These are phyloP conservation scores for Colletotrichum tanaceti DNA, from an alignment of 2,329 filamentous ascomycete species.

Conservation along the genomic window DNA sequence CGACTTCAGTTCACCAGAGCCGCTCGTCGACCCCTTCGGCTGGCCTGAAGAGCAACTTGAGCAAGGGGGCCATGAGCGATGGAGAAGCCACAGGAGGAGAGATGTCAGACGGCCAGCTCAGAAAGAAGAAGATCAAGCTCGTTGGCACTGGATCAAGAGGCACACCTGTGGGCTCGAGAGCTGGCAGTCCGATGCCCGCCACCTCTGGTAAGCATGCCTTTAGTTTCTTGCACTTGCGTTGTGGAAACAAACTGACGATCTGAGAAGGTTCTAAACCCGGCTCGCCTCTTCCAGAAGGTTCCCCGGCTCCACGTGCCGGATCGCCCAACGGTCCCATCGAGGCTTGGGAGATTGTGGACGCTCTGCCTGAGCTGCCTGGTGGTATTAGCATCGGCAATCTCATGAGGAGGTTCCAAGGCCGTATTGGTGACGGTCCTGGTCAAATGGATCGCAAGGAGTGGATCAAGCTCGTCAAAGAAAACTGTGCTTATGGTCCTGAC, in stretches of 20 bases:
- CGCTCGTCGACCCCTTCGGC: constrained; percentile 67
- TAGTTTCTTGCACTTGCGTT: too few relatives aligned
- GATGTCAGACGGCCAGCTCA: constrained; percentile 67
- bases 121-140: constrained; percentile 68
- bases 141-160: constrained; percentile 58
- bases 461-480: constrained; percentile 68
- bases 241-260: constrained; percentile 2
- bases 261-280: constrained; percentile 41
- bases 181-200: constrained; percentile 67
- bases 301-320: constrained; percentile 46
- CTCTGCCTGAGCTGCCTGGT: constrained; percentile 59
- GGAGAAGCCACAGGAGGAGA: constrained; percentile 78
- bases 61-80: constrained; percentile 74
- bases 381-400: constrained; percentile 68
- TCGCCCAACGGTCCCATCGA: constrained; percentile 56
- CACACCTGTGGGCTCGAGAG: constrained; percentile 70
- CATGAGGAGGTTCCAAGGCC: constrained; percentile 64
- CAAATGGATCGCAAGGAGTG: constrained; percentile 66
- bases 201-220: constrained; percentile 51
- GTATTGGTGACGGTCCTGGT: constrained; percentile 63
- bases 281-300: constrained; percentile 41
- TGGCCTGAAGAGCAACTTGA: constrained; percentile 56
- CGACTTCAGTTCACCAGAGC: constrained; percentile 61
- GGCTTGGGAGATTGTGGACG: constrained; percentile 65
- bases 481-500: constrained; percentile 64